These are phyloP conservation scores for Pestalotiopsis fici DNA, from an alignment of 2,329 filamentous ascomycete genomes.

Conservation along the genomic window DNA sequence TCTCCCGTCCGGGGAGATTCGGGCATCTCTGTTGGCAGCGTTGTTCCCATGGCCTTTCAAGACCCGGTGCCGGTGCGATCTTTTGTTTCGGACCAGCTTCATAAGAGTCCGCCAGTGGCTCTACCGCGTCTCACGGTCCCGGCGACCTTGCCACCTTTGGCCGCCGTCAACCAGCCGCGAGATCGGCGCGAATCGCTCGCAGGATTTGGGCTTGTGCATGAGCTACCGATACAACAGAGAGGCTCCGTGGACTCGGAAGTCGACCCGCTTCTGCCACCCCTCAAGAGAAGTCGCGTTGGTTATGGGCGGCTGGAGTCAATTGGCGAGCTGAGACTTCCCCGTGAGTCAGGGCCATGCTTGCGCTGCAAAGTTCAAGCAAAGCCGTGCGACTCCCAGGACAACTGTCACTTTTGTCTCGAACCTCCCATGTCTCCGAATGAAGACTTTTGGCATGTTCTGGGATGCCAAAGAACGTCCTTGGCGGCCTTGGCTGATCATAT, in stretches of 20 bases:
- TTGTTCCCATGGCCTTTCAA: slow-evolving; percentile 35
- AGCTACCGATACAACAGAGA: slow-evolving; percentile 36
- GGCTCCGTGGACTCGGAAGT: slow-evolving; percentile 47
- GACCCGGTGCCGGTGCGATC: slow-evolving; percentile 31
- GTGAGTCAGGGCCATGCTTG: slow-evolving; percentile 49
- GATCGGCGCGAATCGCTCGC: slow-evolving; percentile 42
- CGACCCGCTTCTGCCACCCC: slow-evolving; percentile 54
- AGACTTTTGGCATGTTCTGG: slow-evolving; percentile 49
- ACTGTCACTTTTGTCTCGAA: slow-evolving; percentile 48
- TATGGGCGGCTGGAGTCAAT: slow-evolving; percentile 58
- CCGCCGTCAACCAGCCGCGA: slow-evolving; percentile 31
- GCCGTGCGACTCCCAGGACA: slow-evolving; percentile 53
- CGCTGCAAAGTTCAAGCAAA: slow-evolving; percentile 49
- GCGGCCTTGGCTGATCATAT: slow-evolving; percentile 48
- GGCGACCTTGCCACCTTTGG: slow-evolving; percentile 36
- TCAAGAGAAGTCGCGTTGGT: slow-evolving; percentile 54
- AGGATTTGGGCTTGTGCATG: slow-evolving; percentile 41
- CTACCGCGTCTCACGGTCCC: slow-evolving; percentile 38
- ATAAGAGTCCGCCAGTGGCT: slow-evolving; percentile 38
- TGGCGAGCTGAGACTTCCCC: slow-evolving; percentile 53
- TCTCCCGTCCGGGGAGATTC: slow-evolving; percentile 44
- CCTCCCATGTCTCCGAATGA: slow-evolving; percentile 35
- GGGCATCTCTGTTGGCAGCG: slow-evolving; percentile 40
- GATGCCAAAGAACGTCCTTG: slow-evolving; percentile 53
- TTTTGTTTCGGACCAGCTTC: slow-evolving; percentile 32